Base-by-base conservation (phyloP, 2,329 filamentous ascomycete species). In the Pyrenophora seminiperda region DNA sequence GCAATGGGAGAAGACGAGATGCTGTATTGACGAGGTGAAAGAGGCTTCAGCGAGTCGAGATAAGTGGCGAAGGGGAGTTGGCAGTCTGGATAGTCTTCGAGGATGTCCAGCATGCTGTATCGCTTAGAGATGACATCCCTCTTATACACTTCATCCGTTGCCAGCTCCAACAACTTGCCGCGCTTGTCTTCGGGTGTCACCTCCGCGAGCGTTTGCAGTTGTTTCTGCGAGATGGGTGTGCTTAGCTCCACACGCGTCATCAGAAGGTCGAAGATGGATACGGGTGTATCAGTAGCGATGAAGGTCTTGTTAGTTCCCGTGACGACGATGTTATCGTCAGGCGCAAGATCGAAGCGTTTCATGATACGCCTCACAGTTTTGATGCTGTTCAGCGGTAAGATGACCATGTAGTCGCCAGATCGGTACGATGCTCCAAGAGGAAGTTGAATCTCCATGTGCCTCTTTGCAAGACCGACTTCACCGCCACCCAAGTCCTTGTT, bases 351-450 rank as follows among this genome's bases (percentile, higher is more conserved):
- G 44, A 62, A 66, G 27, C 52, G 53, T 15, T 47, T 52, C 17
- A 61, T 31, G 17, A 61, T 53, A 5, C 63, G 58, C n/a, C 44
- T 45, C n/a, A 55, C 54, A n/a, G 40, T 58, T 10, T 40, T 31
- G 2, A 47, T 36, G 15, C 39, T 43, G 68, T 91, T 92, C 20
- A 88, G 72, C 0, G 89, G 88, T 1, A 90, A 76, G 2, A 90
- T 76, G 0, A 86, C 86, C 1, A 92, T 78, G 66, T 92, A 91
- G 66, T 92, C 89, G 10, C 89, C 89, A 1, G 85, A 81, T 37
- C 80, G 77, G 70, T 91, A 92, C 0, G 77, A 79, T 73, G 82
- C 67, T 0, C 65, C 70, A 4, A 61, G 50, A 2, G 75, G 74
- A 18, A 67, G 58, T 36, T 62, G 47, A 22, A 68, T 59, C 33